Conservation (phyloP, 202 grass and related monocot genomes). For the Schoenoplectus tabernaemontani region DNA sequence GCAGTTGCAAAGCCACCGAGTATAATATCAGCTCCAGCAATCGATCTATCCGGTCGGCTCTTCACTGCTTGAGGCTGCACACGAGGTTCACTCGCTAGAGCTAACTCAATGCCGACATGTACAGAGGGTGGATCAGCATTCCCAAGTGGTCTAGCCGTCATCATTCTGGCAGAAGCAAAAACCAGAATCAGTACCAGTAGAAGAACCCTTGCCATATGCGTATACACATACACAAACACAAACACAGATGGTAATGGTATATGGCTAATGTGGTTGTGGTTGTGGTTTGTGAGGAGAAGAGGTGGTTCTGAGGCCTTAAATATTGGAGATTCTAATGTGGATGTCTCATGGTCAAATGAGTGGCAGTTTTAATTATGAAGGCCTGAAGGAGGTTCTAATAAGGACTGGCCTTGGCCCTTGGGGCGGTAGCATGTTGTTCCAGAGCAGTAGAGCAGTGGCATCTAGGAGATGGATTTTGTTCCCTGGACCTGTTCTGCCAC, state of each 20-base stretch:
- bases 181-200: conserved; percentile 18
- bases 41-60: conserved; percentile 31
- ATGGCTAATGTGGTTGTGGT: not conserved
- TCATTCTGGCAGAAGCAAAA: not conserved
- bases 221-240: not conserved
- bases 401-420: conserved; percentile 32
- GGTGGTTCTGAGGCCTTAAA: not conserved
- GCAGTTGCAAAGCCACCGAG: conserved; percentile 62
- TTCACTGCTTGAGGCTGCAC: not conserved
- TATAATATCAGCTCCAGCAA: conserved; percentile 72
- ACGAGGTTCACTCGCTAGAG: conserved; percentile 13
- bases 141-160: conserved; percentile 32
- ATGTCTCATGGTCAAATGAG: not conserved
- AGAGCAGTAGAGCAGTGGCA: not conserved
- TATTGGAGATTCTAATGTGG: conserved; percentile 8
- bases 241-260: too few species aligned
- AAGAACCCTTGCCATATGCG: not conserved
- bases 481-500: conserved; percentile 1
- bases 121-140: conserved; percentile 31
- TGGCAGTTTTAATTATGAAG: not conserved
- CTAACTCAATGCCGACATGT: not conserved
- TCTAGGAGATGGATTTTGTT: not conserved
- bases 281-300: conserved; percentile 4
- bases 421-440: conserved; percentile 27
- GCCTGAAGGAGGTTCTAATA: conserved; percentile 15